Base-by-base conservation (phyloP, 75 land plant species). In the Sequoiadendron giganteum region DNA sequence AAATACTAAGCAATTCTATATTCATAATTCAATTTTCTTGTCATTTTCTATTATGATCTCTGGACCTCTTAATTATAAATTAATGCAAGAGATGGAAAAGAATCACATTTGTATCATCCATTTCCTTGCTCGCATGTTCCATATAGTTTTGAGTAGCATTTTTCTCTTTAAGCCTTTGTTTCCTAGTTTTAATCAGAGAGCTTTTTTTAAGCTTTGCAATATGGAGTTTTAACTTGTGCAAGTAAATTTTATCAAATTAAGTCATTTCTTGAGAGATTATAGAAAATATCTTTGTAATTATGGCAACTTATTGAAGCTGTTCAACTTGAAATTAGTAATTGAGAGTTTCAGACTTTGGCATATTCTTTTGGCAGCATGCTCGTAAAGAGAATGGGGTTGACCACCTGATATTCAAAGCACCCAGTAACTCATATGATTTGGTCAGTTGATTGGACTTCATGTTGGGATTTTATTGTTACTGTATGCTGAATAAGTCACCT, bases 361-460 rank as follows among this genome's bases (percentile, higher is more conserved):
- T 82, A 47, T 82, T 25, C 30, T 43, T 82, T 15, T 79, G 40
- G 84, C 84, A 82, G 84, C 84, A 82, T 82, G 6, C 34, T 82
- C 14, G 4, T 45, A 19, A 10, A n/a, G 84, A 82, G 47, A 45
- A 45, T 28, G 84, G 84, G 15, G 13, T 10, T 47, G 32, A 47
- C 32, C 52, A 82, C 30, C 49, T 82, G 32, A n/a, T n/a, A 82
- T 82, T 82, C 84, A 82, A 28, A 42, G 34, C 84, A 82, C 84
- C 49, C 84, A 82, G 14, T 28, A 82, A 47, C 34, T 47, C 32
- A 10, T n/a, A 47, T 82, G 48, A 28, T 47, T 82, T 82, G 84
- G 84, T 82, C 49, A 82, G 84, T 82, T 82, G 47, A 82, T 82
- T 82, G 84, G 5, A n/a, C 0, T 82, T 82, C 48, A 82, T 82